Conservation (phyloP, 495 filamentous ascomycete species). For the Margaritispora aquatica region DNA sequence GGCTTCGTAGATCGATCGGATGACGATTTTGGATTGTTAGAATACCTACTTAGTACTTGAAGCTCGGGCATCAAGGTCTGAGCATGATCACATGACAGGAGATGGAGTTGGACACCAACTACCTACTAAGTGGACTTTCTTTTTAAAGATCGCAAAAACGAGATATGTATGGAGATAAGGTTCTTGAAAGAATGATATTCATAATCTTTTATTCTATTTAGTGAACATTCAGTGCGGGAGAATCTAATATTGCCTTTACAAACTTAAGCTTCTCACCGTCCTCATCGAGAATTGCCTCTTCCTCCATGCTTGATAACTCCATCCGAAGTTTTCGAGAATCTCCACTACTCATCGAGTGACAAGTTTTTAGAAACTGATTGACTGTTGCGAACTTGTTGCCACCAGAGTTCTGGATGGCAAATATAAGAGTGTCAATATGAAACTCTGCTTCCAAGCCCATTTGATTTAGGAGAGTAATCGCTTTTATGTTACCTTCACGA, state of each 20-base stretch:
- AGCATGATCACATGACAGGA: slow-evolving; percentile 15
- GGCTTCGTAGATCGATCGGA: too few relatives aligned
- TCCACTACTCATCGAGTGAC: neutral
- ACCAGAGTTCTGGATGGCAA: slow-evolving; percentile 17
- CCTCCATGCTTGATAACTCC: slow-evolving; percentile 3
- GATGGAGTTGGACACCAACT: too few relatives aligned
- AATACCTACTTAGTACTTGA: too few relatives aligned
- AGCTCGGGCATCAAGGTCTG: slow-evolving; percentile 7
- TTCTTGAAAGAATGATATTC: too few relatives aligned
- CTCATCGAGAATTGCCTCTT: slow-evolving; percentile 3
- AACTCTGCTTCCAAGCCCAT: slow-evolving; percentile 5
- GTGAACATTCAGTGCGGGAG: neutral
- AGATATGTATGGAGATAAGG: too few relatives aligned
- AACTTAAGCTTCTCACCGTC: slow-evolving; percentile 13
- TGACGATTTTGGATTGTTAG: too few relatives aligned
- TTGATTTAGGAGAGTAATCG: slow-evolving; percentile 14
- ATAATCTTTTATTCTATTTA: too few relatives aligned
- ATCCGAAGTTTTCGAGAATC: neutral
- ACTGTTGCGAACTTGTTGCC: slow-evolving; percentile 11
- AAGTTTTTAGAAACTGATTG: slow-evolving; percentile 4
- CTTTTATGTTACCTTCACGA: slow-evolving; percentile 8
- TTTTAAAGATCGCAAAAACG: too few relatives aligned
- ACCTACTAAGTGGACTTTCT: too few relatives aligned
- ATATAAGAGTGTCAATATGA: slow-evolving; percentile 11
- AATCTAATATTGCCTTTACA: neutral